phyloP scores from a whole-genome alignment of 257 asterid genomes.

The Nicotiana knightiana region DNA sequence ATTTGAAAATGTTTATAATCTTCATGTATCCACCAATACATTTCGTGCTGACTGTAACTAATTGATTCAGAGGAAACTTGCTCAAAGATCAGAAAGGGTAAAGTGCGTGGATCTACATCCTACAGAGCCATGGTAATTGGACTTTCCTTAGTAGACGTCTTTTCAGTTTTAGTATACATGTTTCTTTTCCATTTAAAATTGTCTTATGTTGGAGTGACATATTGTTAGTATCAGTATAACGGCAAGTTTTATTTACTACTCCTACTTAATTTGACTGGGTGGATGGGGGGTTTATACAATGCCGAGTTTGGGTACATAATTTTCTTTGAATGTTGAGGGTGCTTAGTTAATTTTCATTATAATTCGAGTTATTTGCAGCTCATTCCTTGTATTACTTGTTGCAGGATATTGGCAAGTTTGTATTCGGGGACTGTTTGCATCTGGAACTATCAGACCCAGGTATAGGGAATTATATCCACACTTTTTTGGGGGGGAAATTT shows the following conservation, averaged over 20 bases:
- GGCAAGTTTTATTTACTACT: neutral
- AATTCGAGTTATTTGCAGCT: neutral
- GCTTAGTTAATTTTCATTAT: neutral
- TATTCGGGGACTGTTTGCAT: conserved; percentile 89
- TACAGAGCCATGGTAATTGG: conserved; percentile 42
- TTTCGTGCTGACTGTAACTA: neutral
- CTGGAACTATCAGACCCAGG: conserved; percentile 96
- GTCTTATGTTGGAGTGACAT: neutral
- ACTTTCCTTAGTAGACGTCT: neutral
- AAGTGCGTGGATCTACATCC: conserved; percentile 48
- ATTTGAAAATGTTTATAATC: neutral
- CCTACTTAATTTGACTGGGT: neutral
- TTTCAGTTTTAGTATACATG: neutral
- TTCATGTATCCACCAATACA: neutral
- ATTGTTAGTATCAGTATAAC: neutral
- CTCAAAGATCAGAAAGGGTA: conserved; percentile 47
- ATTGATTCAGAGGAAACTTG: conserved; percentile 47
- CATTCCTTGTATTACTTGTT: neutral
- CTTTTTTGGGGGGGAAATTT: neutral
- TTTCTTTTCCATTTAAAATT: neutral
- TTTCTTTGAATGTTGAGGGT: neutral
- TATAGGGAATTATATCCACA: conserved; percentile 14
- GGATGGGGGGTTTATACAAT: neutral
- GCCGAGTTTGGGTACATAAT: neutral
- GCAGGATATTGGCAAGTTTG: conserved; percentile 86